Evolutionary conservation across 176 grass and related monocot species (phyloP), one percentile per base, ranked within the genome.

Genomic region (Thalia dealbata): DNA sequence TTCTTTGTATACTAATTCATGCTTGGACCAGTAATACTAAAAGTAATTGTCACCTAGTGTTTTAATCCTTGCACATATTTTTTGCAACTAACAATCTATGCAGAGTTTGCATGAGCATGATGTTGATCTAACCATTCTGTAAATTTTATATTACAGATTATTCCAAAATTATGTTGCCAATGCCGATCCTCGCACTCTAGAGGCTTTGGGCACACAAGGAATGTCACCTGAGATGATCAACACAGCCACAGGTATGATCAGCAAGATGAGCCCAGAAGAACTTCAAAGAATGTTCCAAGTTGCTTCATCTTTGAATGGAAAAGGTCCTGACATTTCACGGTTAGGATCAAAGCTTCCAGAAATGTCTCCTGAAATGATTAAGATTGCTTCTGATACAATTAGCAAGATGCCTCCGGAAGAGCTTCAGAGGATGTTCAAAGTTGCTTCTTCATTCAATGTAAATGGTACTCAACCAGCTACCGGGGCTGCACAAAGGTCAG

Each of bases 281-380:
- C 85, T 93, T 70, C 87, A 93, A 78, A 88, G 88, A 82, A 91
- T 93, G 87, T 88, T 99, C 38, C 78, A 93, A 80, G 80, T 73
- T 27, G 87, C 87, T 84, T 91, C 87, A 74, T 93, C 90, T 51
- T 80, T 92, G 72, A 86, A 84, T 70, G 87, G 50, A 43, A 85
- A 75, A 48, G 78, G 64, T 22, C 69, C 88, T 0, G 35, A 19
- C 84, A 78, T 54, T 88, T 76, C 82, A 79, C 86, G 84, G 83
- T 38, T 82, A 60, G 88, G 92, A 81, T 2, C 75, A 58, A 84
- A 90, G 79, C 80, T 92, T 78, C 89, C 89, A 69, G 89, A 92
- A 86, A 86, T 97, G 85, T 84, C 87, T 71, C 90, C 95, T 71
- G 95, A 91, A 43, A 93, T 93, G 87, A 50, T 91, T 51, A 99